A percentile compares a stretch with the other conserved stretches of the same genome.
These are phyloP conservation scores for Copromyces sp. DNA, from an alignment of 495 filamentous ascomycete genomes.

Conservation along the genomic window DNA sequence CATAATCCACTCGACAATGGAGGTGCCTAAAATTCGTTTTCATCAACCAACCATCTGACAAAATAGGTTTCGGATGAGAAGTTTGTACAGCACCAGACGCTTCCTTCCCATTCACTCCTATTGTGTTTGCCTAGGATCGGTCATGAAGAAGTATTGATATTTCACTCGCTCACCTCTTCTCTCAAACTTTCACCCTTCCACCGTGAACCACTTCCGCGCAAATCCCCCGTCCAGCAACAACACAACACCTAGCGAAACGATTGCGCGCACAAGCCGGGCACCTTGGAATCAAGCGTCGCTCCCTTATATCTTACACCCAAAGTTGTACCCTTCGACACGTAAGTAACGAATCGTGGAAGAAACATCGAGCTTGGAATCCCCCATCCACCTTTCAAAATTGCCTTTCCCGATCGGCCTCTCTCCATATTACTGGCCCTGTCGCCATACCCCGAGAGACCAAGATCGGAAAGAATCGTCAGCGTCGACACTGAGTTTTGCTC, in stretches of 20 bases:
- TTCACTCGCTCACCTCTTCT: background rate
- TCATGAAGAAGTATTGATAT: background rate
- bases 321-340: background rate
- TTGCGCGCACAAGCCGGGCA: background rate
- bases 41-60: background rate
- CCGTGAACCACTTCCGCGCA: background rate
- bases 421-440: background rate
- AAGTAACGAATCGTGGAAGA: background rate
- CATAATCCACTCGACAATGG: background rate
- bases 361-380: background rate
- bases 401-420: background rate
- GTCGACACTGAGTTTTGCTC: background rate
- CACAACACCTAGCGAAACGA: background rate
- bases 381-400: background rate
- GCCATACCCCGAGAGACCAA: background rate
- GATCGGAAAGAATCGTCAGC: background rate
- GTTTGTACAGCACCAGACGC: background rate
- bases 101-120: background rate
- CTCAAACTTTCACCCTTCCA: background rate
- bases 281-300: background rate
- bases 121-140: background rate
- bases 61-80: background rate
- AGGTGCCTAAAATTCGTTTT: background rate
- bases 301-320: background rate
- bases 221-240: background rate